Evolutionary conservation across 305 asterid species (phyloP).

Genomic region (Lippia alba): DNA sequence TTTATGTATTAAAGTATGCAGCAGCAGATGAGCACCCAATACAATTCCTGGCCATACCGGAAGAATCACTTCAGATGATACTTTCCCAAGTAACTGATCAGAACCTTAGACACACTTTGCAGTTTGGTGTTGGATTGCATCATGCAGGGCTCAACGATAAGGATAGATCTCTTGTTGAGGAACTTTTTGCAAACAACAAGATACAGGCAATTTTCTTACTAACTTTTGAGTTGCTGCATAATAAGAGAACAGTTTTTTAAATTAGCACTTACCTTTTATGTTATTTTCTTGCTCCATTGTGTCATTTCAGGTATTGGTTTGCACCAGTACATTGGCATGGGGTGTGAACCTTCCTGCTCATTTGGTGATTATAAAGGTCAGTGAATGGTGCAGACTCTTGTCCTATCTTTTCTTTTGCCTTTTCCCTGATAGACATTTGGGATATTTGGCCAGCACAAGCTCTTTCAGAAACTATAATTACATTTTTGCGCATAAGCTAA

Average conservation of each 20-base stretch:
- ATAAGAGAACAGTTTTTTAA: constrained; percentile 14
- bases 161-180: constrained; percentile 98
- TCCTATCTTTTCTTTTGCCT: constrained; percentile 9
- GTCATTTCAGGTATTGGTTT: constrained; percentile 82
- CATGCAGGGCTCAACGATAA: constrained; percentile 98
- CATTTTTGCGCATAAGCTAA: not conserved
- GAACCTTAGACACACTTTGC: constrained; percentile 95
- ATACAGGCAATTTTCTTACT: constrained; percentile 70
- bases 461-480: not conserved
- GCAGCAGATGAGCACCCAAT: constrained; percentile 95
- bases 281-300: constrained; percentile 23
- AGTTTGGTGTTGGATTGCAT: constrained; percentile 97
- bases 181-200: constrained; percentile 96
- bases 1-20: constrained; percentile 69
- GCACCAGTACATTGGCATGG: constrained; percentile 99
- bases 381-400: constrained; percentile 29
- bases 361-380: constrained; percentile 93
- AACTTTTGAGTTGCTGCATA: constrained; percentile 31
- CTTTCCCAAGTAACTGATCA: constrained; percentile 95
- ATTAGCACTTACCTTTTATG: constrained; percentile 16
- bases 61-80: constrained; percentile 96
- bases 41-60: constrained; percentile 86
- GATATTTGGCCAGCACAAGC: constrained; percentile 16
- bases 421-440: constrained; percentile 2
- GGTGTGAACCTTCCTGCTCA: constrained; percentile 99